These are phyloP conservation scores for Misopates orontium DNA, from an alignment of 257 asterid genomes.

Conservation along the genomic window DNA sequence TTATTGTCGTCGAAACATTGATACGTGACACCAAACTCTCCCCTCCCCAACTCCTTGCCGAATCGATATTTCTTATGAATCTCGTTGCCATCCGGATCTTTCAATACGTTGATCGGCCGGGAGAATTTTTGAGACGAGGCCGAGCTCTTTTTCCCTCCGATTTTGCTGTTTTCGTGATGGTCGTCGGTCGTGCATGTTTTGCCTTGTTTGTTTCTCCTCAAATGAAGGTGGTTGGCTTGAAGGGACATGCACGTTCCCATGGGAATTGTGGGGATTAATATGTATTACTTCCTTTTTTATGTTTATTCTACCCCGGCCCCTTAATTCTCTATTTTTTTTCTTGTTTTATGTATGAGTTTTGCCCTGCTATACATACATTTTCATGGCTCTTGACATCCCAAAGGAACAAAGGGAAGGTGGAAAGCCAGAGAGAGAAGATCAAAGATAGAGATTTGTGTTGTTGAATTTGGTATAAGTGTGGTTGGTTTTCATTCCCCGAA, in stretches of 20 bases:
- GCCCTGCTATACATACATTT: conserved; percentile 29
- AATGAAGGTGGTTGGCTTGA: conserved; percentile 33
- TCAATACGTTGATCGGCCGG: conserved; percentile 45
- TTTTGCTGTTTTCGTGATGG: conserved; percentile 27
- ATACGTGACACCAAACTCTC: conserved; percentile 86
- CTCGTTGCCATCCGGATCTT: conserved; percentile 48
- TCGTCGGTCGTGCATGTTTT: conserved; percentile 6
- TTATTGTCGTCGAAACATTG: conserved; percentile 46
- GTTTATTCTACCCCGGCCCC: not conserved
- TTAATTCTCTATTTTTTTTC: not conserved
- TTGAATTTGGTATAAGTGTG: conserved; percentile 26
- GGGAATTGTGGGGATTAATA: conserved; percentile 33
- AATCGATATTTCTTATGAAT: conserved; percentile 45
- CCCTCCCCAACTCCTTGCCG: conserved; percentile 83
- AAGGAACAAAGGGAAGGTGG: conserved; percentile 26
- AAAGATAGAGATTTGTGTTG: conserved; percentile 4
- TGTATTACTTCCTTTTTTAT: too few species aligned
- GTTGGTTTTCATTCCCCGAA: conserved; percentile 34
- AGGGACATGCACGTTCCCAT: conserved; percentile 88
- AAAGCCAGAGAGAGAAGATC: conserved; percentile 27
- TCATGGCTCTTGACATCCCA: conserved; percentile 28
- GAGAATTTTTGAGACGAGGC: conserved; percentile 35
- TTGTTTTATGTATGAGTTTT: not conserved
- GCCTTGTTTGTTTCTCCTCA: conserved; percentile 35
- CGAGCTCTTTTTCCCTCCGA: conserved; percentile 16